Evolutionary conservation across 441 rosid genomes (phyloP).

Genomic region (Gossypium schwendimanii): DNA sequence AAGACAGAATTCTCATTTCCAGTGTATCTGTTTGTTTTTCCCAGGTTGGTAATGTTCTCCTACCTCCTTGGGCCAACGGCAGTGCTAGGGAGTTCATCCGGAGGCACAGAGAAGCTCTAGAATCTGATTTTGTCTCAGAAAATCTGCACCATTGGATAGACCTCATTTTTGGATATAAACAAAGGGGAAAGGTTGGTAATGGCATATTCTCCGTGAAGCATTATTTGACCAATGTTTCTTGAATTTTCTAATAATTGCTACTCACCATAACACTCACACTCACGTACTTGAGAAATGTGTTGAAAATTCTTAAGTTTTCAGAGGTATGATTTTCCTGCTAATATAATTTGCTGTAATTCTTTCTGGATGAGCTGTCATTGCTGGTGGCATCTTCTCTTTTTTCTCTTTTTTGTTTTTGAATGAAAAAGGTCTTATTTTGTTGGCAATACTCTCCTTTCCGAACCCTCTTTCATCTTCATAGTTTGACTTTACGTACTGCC

Average conservation of each 20-base stretch:
- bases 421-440: neutral
- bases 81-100: constrained; percentile 85
- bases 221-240: neutral
- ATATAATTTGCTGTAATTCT: constrained; percentile 4
- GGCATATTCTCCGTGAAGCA: constrained; percentile 10
- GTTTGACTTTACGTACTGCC: neutral
- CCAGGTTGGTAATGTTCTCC: constrained; percentile 81
- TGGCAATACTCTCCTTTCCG: neutral
- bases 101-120: constrained; percentile 96
- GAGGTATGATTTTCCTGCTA: neutral
- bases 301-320: neutral
- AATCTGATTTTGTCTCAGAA: constrained; percentile 92
- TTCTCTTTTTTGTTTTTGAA: neutral
- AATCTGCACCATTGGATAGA: constrained; percentile 99
- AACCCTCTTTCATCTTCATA: neutral
- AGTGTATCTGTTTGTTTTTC: neutral
- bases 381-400: neutral
- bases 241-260: neutral
- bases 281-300: neutral
- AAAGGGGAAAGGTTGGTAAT: constrained; percentile 86
- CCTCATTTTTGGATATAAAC: constrained; percentile 95
- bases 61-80: constrained; percentile 99
- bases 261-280: neutral
- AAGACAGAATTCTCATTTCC: constrained; percentile 8
- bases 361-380: neutral